Conservation (phyloP, 176 grass and related monocot species). For the Rhipidocladum racemiflorum region DNA sequence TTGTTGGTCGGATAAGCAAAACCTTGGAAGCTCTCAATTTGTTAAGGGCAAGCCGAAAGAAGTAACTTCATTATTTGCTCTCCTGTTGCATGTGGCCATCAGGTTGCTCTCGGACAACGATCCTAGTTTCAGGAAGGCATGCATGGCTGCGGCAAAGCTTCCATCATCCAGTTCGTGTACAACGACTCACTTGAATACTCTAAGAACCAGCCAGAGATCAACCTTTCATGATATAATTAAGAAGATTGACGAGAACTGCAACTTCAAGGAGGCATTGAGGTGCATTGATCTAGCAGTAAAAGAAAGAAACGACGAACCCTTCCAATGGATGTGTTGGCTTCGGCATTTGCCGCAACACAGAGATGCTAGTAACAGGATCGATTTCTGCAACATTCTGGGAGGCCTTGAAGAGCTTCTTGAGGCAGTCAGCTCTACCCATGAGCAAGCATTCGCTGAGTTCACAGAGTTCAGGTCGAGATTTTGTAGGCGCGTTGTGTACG, state of each 20-base stretch:
- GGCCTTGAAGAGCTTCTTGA: conserved; percentile 39
- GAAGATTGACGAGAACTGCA: conserved; percentile 32
- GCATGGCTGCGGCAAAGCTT: conserved; percentile 59
- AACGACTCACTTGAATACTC: background rate
- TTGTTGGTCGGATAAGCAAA: conserved; percentile 56
- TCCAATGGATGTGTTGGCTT: conserved; percentile 85
- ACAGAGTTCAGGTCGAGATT: conserved; percentile 41
- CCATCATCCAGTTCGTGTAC: background rate
- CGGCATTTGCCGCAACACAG: conserved; percentile 44
- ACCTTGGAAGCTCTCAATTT: conserved; percentile 10
- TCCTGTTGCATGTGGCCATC: conserved; percentile 72
- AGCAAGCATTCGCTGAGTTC: conserved; percentile 25
- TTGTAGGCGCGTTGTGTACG: conserved; percentile 40
- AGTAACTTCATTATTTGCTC: conserved; percentile 30
- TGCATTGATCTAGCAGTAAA: conserved; percentile 31
- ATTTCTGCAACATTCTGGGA: conserved; percentile 42
- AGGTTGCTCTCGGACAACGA: conserved; percentile 43
- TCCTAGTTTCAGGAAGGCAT: conserved; percentile 60
- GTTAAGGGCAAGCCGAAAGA: background rate
- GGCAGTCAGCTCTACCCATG: background rate
- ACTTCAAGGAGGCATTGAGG: conserved; percentile 36
- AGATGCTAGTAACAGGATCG: conserved; percentile 16
- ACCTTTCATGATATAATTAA: conserved; percentile 50
- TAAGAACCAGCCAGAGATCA: conserved; percentile 40
- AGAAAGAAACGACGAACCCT: conserved; percentile 36